Evolutionary conservation across 441 rosid species (phyloP), one percentile per base, ranked within the genome.

Genomic region (Pelargonium citronellum): DNA sequence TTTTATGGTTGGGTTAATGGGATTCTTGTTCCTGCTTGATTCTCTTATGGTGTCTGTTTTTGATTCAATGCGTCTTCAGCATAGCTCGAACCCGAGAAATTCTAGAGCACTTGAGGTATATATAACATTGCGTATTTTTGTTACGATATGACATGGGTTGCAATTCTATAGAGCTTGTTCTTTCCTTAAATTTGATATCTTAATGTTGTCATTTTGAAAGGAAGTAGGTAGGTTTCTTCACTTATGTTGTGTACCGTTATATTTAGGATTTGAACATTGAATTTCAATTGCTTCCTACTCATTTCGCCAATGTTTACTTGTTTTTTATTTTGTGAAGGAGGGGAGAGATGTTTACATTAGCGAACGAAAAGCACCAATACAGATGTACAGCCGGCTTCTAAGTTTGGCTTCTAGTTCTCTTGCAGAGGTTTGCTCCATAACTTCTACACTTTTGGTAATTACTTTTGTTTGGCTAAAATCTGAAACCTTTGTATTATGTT

Each of bases 381-480:
- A 75, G 84, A 94, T 94, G 97, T 86, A 87, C 63, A 79, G 83
- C 68, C 81, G 82, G 74, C 90, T 94, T 73, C 75, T 90, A 37
- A 83, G 78, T 76, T 72, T 89, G 80, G 95, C 96, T 74, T 87
- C 91, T 4, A 69, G 55, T 75, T 81, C 89, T 10, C 95, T 91
- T 22, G 69, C 80, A 66, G 85, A 87, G 89, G 99, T 91, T 78
- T 64, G 86, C 65, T 80, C 68, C 58, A 47, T 43, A 20, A 70
- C 15, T 66, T 73, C 66, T 51, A 27, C 4, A 37, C 67, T 15
- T 49, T 46, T 27, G n/a, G 37, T 53, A 4, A 12, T 24, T 0
- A 16, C 17, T 69, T 57, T 58, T 30, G 44, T 34, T 9, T 47
- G 37, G 67, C 39, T 34, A 66, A 49, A 60, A 51, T 34, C 75